Conservation (phyloP, 345 rosid species). For the Syzygium oleosum region DNA sequence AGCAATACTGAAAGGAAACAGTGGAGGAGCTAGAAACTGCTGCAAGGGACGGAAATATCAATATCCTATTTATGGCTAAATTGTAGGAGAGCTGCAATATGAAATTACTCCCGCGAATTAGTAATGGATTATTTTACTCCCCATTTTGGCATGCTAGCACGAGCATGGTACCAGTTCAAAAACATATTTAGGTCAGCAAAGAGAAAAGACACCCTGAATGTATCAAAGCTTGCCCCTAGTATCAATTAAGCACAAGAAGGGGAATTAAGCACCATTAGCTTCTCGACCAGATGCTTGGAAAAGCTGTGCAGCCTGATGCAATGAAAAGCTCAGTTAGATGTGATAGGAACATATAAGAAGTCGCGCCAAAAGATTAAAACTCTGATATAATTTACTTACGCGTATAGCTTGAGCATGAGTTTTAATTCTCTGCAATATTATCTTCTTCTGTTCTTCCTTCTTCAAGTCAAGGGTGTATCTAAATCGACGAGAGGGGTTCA, state of each 20-base stretch:
- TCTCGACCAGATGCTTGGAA: constrained; percentile 45
- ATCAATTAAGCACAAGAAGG: not conserved
- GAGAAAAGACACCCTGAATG: not conserved
- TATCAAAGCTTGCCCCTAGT: not conserved
- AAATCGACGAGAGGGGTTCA: constrained; percentile 84
- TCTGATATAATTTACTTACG: constrained; percentile 19
- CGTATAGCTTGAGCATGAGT: constrained; percentile 67
- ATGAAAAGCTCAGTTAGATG: constrained; percentile 1
- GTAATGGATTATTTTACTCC: not conserved
- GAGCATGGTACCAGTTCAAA: not conserved
- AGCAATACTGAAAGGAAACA: not conserved
- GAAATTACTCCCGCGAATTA: accelerated
- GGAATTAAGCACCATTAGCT: constrained; percentile 41
- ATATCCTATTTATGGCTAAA: not conserved
- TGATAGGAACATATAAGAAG: not conserved
- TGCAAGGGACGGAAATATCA: not conserved
- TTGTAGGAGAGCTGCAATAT: not conserved
- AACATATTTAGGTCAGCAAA: accelerated
- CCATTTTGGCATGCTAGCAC: not conserved
- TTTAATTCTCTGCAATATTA: constrained; percentile 45
- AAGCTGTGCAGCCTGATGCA: constrained; percentile 75
- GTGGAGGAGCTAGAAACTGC: not conserved
- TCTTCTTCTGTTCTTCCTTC: constrained; percentile 64
- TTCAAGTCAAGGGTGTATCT: constrained; percentile 89
- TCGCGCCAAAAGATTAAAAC: not conserved